Base-by-base conservation (phyloP, 2,329 filamentous ascomycete genomes). In the Diplodia scrobiculata region DNA sequence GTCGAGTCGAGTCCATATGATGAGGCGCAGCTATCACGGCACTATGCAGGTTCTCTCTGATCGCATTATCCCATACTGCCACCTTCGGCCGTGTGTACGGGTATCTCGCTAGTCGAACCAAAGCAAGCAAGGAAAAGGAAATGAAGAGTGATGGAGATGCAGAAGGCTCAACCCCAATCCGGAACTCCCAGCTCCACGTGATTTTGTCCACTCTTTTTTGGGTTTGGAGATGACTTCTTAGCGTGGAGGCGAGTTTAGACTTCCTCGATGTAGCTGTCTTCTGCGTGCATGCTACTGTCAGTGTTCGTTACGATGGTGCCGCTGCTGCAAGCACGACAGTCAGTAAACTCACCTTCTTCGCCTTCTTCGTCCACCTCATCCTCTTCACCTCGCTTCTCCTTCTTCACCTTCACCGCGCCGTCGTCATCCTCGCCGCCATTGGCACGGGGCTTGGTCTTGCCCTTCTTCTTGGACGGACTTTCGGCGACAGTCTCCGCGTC, bases 331-430 rank as follows among this genome's bases (percentile, higher is more conserved):
- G 50, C 13, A 29, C n/a, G 14, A 27, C 11, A 2, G 2, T 32
- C 50, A 27, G 19, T 11, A 58, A 14, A 41, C 13, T 27, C 19
- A 58, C 32, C 53, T 4, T 9, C 25, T 19, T 65, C 67, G 19
- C 41, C 68, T 17, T 66, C 63, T 27, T 45, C 66, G 13, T 64
- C 67, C 11, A 32, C 66, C 25, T 63, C 70, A 34, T 71, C 71
- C 3, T 66, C 71, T 14, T 70, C 60, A 14, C 47, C 65, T 25
- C 5, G 65, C 17, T 66, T 67, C 25, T 68, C 66, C 21, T 66
- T 55, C 66, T 72, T 71, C 69, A 70, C 72, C 63, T 67, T 70
- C 10, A 66, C 63, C 21, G 68, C 36, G n/a, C 38, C 64, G 67
- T 17, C 11, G 9, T 38, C 41, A 19, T 52, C 63, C 14, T 14